Evolutionary conservation across 257 asterid genomes (phyloP), one percentile per base, ranked within the genome.

Genomic region (Penstemon eatonii): DNA sequence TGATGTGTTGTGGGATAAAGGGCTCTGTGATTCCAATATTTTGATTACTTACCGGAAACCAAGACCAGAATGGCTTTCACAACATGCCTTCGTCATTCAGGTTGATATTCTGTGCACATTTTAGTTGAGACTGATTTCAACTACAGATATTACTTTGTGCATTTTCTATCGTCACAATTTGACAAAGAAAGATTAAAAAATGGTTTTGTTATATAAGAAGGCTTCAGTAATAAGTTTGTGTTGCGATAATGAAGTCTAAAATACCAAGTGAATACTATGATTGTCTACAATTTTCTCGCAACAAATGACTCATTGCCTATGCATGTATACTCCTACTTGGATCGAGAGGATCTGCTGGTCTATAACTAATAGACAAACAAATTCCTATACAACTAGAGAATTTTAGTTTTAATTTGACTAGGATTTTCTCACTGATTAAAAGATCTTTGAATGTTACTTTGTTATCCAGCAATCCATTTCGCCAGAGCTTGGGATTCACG

Each of bases 1-100:
- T 50, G 96, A 91, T 80, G 78, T 94, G 69, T 81, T 80, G 77
- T 94, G 96, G 88, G 97, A 94, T 68, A 94, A 94, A 79, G 99
- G 99, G 49, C 87, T 94, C 5, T 91, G 92, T 75, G 96, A 94
- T 83, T 91, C 97, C 76, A 91, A 86, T 74, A 55, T 94, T 62
- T 79, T 83, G 80, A 71, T 91, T 64, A 87, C 97, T 44, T 89
- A 83, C 72, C 84, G 95, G 79, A 93, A 93, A 82, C 96, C 99
- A 11, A 81, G 87, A 56, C 95, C 97, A 0, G 96, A 88, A 58
- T 87, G 96, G 96, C 96, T 90, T 69, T 70, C 95, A 19, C 97
- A 89, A 73, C 96, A 84, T 43, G 84, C 96, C 71, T 83, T 94
- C 79, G 75, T 82, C 36, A 37, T 94, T 74, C 97, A 91, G 99